These are phyloP conservation scores for Kwoniella shivajii DNA, from an alignment of 1,284 basidiomycete genomes.

Conservation along the genomic window DNA sequence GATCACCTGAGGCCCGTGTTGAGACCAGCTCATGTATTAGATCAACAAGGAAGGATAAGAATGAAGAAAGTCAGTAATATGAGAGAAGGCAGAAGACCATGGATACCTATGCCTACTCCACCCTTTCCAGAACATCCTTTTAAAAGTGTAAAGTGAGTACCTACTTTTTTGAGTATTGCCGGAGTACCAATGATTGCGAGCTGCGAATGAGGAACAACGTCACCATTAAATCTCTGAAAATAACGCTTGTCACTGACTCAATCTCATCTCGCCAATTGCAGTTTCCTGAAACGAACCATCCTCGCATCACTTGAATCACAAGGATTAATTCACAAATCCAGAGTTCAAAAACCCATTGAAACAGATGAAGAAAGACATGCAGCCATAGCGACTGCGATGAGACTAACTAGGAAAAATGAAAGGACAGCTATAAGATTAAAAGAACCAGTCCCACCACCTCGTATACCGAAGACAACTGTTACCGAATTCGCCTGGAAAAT, in stretches of 20 bases:
- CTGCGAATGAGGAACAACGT: no score
- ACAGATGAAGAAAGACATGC: conserved; percentile 26
- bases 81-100: conserved; percentile 30
- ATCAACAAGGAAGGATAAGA: conserved; percentile 27
- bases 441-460: conserved; percentile 13
- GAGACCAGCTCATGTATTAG: conserved; percentile 14
- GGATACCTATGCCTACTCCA: conserved; percentile 29
- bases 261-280: conserved; percentile 1
- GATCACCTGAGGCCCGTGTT: conserved; percentile 20
- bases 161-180: no score
- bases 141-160: conserved; percentile 27
- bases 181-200: no score
- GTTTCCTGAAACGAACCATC: conserved; percentile 32
- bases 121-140: conserved; percentile 36
- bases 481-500: conserved; percentile 27
- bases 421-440: conserved; percentile 12
- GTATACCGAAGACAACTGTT: conserved; percentile 13
- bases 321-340: conserved; percentile 27
- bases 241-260: not conserved
- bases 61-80: conserved; percentile 37
- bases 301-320: conserved; percentile 28
- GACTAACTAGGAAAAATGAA: conserved; percentile 17
- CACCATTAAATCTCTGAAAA: no score
- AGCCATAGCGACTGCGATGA: conserved; percentile 19
- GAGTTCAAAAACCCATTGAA: conserved; percentile 18